These are phyloP conservation scores for Calophaca sinica DNA, from an alignment of 306 rosid genomes.

Conservation along the genomic window DNA sequence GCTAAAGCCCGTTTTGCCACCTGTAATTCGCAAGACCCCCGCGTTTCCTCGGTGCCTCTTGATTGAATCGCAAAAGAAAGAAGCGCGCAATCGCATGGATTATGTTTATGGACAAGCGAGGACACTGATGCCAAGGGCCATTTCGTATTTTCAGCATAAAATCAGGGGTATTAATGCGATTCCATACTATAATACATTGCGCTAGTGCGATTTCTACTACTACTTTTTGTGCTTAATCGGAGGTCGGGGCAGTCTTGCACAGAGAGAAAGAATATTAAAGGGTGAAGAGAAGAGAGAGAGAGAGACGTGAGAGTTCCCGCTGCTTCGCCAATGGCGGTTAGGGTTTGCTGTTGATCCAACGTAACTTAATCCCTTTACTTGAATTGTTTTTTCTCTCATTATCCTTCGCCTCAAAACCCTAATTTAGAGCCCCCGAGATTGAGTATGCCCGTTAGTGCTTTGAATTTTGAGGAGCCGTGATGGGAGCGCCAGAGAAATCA, in stretches of 20 bases:
- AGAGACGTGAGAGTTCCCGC: constrained; percentile 49
- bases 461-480: constrained; percentile 52
- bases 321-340: constrained; percentile 74
- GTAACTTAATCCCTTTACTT: constrained; percentile 51
- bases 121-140: constrained; percentile 42
- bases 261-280: constrained; percentile 49
- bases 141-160: constrained; percentile 28
- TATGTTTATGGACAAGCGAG: background rate
- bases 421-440: constrained; percentile 53
- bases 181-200: constrained; percentile 26
- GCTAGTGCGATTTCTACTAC: constrained; percentile 38
- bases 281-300: constrained; percentile 36
- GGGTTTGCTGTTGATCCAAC: constrained; percentile 75
- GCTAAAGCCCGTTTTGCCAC: too few relatives aligned
- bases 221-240: constrained; percentile 46
- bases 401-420: constrained; percentile 69
- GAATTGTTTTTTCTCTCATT: constrained; percentile 43
- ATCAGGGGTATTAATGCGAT: constrained; percentile 47
- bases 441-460: constrained; percentile 41
- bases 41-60: too few relatives aligned
- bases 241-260: constrained; percentile 58
- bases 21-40: too few relatives aligned
- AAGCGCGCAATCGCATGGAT: constrained; percentile 44
- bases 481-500: constrained; percentile 95
- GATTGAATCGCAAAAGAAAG: background rate